Evolutionary conservation across 345 rosid species (phyloP), one percentile per base, ranked within the genome.

Genomic region (Erysimum cheiranthoides): DNA sequence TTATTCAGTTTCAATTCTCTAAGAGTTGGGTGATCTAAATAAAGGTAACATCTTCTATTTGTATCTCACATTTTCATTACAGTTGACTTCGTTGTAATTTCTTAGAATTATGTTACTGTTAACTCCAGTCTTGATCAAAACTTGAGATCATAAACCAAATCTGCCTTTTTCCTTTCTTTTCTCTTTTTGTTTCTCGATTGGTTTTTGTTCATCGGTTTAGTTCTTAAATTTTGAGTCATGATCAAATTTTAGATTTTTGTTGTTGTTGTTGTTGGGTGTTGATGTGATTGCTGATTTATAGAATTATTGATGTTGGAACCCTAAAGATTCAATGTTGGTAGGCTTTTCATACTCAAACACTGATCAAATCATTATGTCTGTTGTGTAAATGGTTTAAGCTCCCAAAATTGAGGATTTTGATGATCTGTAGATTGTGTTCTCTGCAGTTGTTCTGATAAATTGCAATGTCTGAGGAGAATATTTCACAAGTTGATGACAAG

Each of bases 41-140:
- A 76, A 61, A 76, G 80, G 80, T 77, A 77, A 71, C 67, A 77
- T 18, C 62, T 71, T 77, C 13, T 62, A 14, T 9, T 17, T 53
- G 49, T 58, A 59, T 61, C 70, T 53, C 38, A 70, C 71, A 56
- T 36, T 28, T 52, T 38, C 53, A 8, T 30, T 17, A 51, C 52
- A 40, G 66, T 58, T 52, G 71, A 73, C 73, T 58, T 71, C 12
- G 2, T 68, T 12, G 12, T 54, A 40, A n/a, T 50, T 62, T 61
- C 68, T 17, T 38, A 28, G 1, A 21, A 57, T 31, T 35, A 17
- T 27, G 10, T 31, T 36, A 52, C 35, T 73, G 16, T 49, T 56
- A 34, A 43, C 9, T 47, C 34, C 18, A 49, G 13, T 61, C 70
- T 42, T 61, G 32, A 52, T 43, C 75, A 54, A 9, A 36, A 27